Evolutionary conservation across 306 rosid genomes (phyloP).

Genomic region (Ormosia emarginata): DNA sequence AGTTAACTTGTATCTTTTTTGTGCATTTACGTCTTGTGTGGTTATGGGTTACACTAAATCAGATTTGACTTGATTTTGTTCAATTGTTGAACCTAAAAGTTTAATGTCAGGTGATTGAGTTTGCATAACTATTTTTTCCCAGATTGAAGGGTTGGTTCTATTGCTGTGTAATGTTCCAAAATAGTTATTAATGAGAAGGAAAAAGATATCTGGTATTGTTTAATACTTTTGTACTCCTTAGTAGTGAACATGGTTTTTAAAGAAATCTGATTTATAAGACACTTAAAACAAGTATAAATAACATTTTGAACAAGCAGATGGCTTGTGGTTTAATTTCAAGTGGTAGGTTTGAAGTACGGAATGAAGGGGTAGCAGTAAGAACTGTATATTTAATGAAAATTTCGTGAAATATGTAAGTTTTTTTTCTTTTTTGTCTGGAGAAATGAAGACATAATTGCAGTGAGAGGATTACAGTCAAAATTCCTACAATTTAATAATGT

Average conservation of each 20-base stretch:
- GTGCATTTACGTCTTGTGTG: too few species aligned
- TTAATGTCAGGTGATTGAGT: not conserved
- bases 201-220: conserved; percentile 7
- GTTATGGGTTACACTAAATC: conserved; percentile 1
- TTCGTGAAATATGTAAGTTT: not conserved
- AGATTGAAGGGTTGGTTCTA: not conserved
- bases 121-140: not conserved
- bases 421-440: not conserved
- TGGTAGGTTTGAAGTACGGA: conserved; percentile 7
- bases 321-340: conserved; percentile 9
- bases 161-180: not conserved
- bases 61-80: conserved; percentile 29
- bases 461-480: not conserved
- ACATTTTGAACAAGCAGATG: not conserved
- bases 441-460: not conserved
- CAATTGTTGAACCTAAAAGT: not conserved
- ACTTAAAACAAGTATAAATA: not conserved
- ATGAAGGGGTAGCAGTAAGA: not conserved
- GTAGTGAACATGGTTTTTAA: conserved; percentile 2
- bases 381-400: not conserved
- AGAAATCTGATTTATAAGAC: not conserved
- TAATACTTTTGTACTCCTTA: not conserved
- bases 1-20: too few species aligned
- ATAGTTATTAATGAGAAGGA: conserved; percentile 5
- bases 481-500: not conserved